Evolutionary conservation across 1,284 basidiomycete species (phyloP).

Genomic region (Ustilago xerochloae): DNA sequence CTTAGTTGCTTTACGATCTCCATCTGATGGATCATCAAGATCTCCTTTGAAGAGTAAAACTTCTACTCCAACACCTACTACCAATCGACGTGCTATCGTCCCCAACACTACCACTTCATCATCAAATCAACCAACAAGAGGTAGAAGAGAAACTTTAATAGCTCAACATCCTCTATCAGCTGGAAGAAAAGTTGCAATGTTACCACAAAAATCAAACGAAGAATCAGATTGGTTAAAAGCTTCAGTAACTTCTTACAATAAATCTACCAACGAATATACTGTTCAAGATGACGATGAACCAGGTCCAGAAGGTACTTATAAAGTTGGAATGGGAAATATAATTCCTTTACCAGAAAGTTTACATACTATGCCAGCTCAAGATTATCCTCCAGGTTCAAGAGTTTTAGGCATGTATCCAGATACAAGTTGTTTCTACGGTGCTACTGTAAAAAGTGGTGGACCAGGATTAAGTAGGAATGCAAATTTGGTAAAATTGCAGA

Average conservation of each 20-base stretch:
- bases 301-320: conserved; percentile 48
- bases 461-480: conserved; percentile 47
- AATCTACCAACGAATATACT: conserved; percentile 43
- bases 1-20: conserved; percentile 51
- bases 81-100: no score
- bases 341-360: conserved; percentile 61
- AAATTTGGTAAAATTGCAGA: conserved; percentile 36
- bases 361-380: conserved; percentile 57
- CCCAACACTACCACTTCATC: no score
- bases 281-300: conserved; percentile 50
- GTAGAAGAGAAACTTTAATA: conserved; percentile 28
- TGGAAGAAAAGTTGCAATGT: conserved; percentile 41
- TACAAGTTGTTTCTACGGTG: conserved; percentile 67
- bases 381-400: conserved; percentile 56
- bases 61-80: no score
- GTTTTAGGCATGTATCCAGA: conserved; percentile 68
- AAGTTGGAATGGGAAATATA: conserved; percentile 51
- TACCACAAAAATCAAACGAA: conserved; percentile 39
- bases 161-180: conserved; percentile 41
- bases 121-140: conserved; percentile 8
- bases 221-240: conserved; percentile 52
- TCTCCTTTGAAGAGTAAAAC: conserved; percentile 15
- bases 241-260: conserved; percentile 35
- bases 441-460: conserved; percentile 63
- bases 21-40: conserved; percentile 18